Evolutionary conservation across 78 protist genomes (phyloP), one percentile per base, ranked within the genome.

Genomic region (Corallochytrium limacisporum): DNA sequence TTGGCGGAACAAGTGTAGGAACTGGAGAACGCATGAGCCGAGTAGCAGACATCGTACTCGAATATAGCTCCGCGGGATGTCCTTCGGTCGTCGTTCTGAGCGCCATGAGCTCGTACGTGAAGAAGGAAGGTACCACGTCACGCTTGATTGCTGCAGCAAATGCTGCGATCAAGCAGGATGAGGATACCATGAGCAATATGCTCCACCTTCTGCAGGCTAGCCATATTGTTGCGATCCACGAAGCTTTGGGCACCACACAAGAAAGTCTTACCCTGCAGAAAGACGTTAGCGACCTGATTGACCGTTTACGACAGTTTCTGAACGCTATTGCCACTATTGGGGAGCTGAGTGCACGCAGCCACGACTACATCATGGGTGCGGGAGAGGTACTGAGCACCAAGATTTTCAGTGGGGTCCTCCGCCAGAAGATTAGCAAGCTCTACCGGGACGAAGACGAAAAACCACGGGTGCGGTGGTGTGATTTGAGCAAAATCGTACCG

Each of bases 1-100:
- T 66, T 37, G 73, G 73, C 9, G 73, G 73, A 36, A 66, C 73
- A n/a, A 66, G 73, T 33, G 57, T 66, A 4, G 73, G 73, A 9
- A 66, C 62, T 12, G 49, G 49, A 2, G 16, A 66, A 62, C 6
- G 29, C 26, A 47, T 66, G 62, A 38, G 26, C 18, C 37, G 51
- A 29, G 51, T 66, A 1, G 24, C 18, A 10, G 38, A 66, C 38
- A 66, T 66, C 37, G 73, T 66, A 13, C 35, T 46, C 38, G 8
- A n/a, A 28, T 10, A 18, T 22, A 42, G 26, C 6, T 28, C 35
- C 36, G 20, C 53, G 35, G 24, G 29, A n/a, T 29, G 28, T 3
- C 26, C 29, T 20, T 26, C 57, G 2, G 18, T 48, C n/a, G 56
- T 47, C 18, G 73, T 66, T 13, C 31, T 66, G 33, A 38, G 53